phyloP scores from a whole-genome alignment of 2,329 filamentous ascomycete species.

The Alternaria viburni region DNA sequence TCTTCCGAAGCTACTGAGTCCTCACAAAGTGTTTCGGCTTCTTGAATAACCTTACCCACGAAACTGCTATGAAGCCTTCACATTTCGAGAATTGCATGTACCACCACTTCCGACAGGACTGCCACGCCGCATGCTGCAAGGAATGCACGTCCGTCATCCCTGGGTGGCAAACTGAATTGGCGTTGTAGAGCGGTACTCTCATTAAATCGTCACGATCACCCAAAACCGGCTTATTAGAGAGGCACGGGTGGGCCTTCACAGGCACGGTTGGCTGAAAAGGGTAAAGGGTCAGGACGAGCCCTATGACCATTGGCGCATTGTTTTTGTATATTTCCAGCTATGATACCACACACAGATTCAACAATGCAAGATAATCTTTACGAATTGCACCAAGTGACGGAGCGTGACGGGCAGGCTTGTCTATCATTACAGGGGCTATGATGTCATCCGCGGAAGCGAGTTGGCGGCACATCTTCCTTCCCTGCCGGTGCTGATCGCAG shows the following conservation, averaged over 20 bases:
- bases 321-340: conserved; percentile 20
- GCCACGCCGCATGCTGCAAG: conserved; percentile 14
- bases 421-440: conserved; percentile 16
- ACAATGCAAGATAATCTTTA: conserved; percentile 19
- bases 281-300: not conserved
- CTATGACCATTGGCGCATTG: conserved; percentile 8
- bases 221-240: conserved; percentile 13
- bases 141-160: not conserved
- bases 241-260: conserved; percentile 26
- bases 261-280: conserved; percentile 19
- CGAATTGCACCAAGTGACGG: not conserved
- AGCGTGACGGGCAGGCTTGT: not conserved
- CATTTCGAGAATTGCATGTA: not conserved
- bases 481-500: not conserved
- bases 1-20: conserved; percentile 30
- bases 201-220: conserved; percentile 10
- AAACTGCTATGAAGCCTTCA: not conserved
- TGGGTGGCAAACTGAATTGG: conserved; percentile 9
- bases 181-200: conserved; percentile 8
- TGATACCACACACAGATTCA: conserved; percentile 39
- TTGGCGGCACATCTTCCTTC: conserved; percentile 8
- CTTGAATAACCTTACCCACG: conserved; percentile 13
- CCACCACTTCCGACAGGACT: conserved; percentile 26
- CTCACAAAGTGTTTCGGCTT: conserved; percentile 21
- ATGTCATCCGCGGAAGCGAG: conserved; percentile 26